phyloP scores from a whole-genome alignment of 371 early-diverging fungal species.

The Lichtheimia ramosa region DNA sequence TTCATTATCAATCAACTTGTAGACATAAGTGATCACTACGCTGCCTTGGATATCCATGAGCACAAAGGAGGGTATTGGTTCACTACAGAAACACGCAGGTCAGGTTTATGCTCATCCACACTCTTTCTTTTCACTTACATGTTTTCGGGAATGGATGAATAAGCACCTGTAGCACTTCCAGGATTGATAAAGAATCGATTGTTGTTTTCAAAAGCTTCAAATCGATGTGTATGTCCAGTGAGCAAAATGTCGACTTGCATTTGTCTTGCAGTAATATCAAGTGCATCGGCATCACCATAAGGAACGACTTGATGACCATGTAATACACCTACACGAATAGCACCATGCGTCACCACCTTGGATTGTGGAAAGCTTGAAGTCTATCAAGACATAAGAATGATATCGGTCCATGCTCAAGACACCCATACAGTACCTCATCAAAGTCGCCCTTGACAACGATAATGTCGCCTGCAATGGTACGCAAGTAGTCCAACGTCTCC shows the following conservation, averaged over 20 bases:
- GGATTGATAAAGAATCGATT: slow-evolving; percentile 93
- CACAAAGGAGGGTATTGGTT: slow-evolving; percentile 86
- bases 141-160: slow-evolving; percentile 44
- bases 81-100: slow-evolving; percentile 27
- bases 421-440: slow-evolving; percentile 63
- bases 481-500: slow-evolving; percentile 84
- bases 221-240: slow-evolving; percentile 85
- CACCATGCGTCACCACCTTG: slow-evolving; percentile 75
- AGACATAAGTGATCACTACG: slow-evolving; percentile 84
- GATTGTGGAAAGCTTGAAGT: slow-evolving; percentile 60
- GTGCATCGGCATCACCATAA: slow-evolving; percentile 81
- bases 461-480: slow-evolving; percentile 80
- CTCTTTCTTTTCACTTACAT: slow-evolving; percentile 28
- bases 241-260: slow-evolving; percentile 92
- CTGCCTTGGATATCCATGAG: slow-evolving; percentile 90
- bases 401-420: not conserved
- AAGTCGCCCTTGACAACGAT: slow-evolving; percentile 83
- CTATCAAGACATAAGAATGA: slow-evolving; percentile 27
- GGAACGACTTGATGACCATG: slow-evolving; percentile 93
- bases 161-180: slow-evolving; percentile 93
- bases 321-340: slow-evolving; percentile 78
- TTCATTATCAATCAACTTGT: slow-evolving; percentile 86
- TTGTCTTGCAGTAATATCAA: slow-evolving; percentile 79
- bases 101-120: no score
- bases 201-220: slow-evolving; percentile 89